Evolutionary conservation across 2,329 filamentous ascomycete species (phyloP), one percentile per base, ranked within the genome.

Genomic region (Xylaria multiplex): DNA sequence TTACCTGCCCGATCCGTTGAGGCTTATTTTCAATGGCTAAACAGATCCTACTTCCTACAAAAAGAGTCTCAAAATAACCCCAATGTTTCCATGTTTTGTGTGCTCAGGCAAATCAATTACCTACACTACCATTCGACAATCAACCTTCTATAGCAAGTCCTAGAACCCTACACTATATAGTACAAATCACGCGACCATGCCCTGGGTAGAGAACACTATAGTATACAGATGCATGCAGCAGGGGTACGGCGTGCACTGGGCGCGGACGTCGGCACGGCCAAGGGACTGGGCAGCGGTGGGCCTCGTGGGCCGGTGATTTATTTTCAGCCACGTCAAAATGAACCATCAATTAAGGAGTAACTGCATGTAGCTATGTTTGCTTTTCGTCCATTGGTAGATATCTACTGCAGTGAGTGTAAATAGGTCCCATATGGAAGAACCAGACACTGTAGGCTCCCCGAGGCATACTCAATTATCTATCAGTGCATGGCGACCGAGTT

Each of bases 211-310:
- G 35, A 27, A 42, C 22, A n/a, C 19, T 27, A 3, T 42, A 27
- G 3, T 13, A 2, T 2, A 40, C 8, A 27, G 46, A 27, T 32
- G 24, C 4, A 57, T 57, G 53, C 50, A 49, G 22, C 37, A 55
- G 53, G 53, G 53, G 42, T 55, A 14, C 53, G 13, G 37, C 37
- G 27, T 5, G 27, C 27, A 27, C 3, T 27, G 27, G 27, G 27
- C 27, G 53, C 37, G 22, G 11, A 55, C 19, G 37, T n/a, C 37
- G 53, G 53, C 37, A 43, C 37, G 22, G 35, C 37, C n/a, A 55
- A 37, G 53, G 52, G 11, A 40, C 32, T 35, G 7, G 27, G 35
- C 8, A 37, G 52, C 16, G 7, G 19, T 13, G 37, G 37, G 3
- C 37, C 37, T 30, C 35, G 35, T 43, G 22, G 37, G 53, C 22